Evolutionary conservation across 202 grass and related monocot species (phyloP).

Genomic region (Schoenoplectus triqueter): DNA sequence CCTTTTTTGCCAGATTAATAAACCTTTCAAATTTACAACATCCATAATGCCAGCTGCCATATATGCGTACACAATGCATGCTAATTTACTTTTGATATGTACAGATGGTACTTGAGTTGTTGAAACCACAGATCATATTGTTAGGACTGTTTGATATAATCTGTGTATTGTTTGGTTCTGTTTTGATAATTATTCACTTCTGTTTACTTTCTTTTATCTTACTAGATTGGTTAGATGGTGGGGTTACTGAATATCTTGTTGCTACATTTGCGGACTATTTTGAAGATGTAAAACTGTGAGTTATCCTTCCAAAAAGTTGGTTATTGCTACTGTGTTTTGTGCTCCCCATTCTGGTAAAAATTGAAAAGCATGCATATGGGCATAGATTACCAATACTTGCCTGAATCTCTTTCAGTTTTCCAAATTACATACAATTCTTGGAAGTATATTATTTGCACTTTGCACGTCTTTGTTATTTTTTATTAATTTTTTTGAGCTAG

Average conservation of each 20-base stretch:
- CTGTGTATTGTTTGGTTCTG: not conserved
- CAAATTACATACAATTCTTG: not conserved
- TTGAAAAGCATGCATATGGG: not conserved
- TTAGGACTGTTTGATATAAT: not conserved
- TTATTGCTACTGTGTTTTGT: conserved; percentile 19
- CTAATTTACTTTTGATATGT: not conserved
- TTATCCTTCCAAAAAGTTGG: conserved; percentile 22
- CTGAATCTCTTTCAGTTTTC: not conserved
- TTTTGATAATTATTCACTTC: not conserved
- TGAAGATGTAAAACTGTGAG: conserved; percentile 92
- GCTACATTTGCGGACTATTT: conserved; percentile 96
- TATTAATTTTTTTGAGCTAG: conserved; percentile 24
- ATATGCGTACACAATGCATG: not conserved
- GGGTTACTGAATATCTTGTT: conserved; percentile 95
- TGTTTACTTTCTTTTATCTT: conserved; percentile 26
- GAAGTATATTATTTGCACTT: not conserved
- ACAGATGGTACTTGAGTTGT: conserved; percentile 3
- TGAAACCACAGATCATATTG: not conserved
- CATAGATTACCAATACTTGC: no score
- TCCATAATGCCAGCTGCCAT: not conserved
- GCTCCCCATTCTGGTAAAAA: not conserved
- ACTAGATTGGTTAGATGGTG: conserved; percentile 82
- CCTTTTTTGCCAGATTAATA: no score
- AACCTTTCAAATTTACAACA: not conserved
- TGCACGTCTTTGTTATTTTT: conserved; percentile 1